Evolutionary conservation across 306 rosid genomes (phyloP), one percentile per base, ranked within the genome.

Genomic region (Inga oerstediana): DNA sequence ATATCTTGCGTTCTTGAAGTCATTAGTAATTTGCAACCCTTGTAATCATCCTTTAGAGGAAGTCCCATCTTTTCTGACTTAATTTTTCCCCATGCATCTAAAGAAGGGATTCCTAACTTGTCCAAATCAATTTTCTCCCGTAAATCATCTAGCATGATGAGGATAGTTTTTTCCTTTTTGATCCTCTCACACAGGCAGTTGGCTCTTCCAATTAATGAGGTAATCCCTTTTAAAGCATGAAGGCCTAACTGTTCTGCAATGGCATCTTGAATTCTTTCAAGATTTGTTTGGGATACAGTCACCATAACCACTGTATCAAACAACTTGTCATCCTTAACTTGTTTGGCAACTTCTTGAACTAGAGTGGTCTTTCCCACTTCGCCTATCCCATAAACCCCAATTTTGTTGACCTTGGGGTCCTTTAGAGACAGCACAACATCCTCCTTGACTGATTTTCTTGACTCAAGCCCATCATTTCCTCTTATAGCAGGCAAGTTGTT

Each of bases 351-450:
- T 11, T 76, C 7, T 61, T 76, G 14, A 8, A 59, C 80, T 0
- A 41, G 39, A 7, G 71, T 76, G 39, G 24, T 59, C 4, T 76
- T 76, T 14, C 80, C 80, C 20, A 76, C 80, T 8, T 72, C 80
- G 2, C 54, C n/a, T n/a, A 41, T 3, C 5, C 80, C 80, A 76
- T n/a, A 56, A 5, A 76, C 54, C 14, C 80, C 80, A 20, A 76
- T 14, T 32, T 4, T 76, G 11, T 8, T 76, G 8, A 76, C 22
- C 14, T 7, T 76, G 16, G 35, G 56, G 4, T 76, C 54, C 14
- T 2, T 14, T 11, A 76, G 54, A 34, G 27, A 56, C 3, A 20
- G 20, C 27, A 56, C 4, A 20, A 56, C 1, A 0, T 7, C 4
- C 12, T 20, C 1, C 12, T 20, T 56, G 4, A 56, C 27, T 20